Evolutionary conservation across 75 land plant species (phyloP), one percentile per base, ranked within the genome.

Genomic region (Larix kaempferi): DNA sequence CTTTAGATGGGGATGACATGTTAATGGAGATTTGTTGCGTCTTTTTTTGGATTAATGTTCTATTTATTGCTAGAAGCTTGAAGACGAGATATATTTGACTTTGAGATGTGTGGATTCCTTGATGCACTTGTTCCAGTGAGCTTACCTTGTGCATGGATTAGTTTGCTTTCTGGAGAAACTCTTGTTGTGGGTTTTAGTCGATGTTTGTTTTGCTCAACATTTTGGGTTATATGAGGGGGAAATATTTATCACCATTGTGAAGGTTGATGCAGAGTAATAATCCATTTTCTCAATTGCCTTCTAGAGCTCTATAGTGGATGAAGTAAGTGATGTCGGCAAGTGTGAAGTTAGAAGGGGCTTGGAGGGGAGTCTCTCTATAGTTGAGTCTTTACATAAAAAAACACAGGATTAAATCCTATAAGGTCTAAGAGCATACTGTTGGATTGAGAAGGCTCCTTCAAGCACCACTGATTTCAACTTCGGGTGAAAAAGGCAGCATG

Each of bases 81-180:
- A 83, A 79, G 89, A 83, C 81, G 98, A 96, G 56, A 84, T 88
- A 76, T 86, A 88, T 44, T 77, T 94, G 79, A 90, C 85, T 25
- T 12, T 94, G 60, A 78, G 98, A 39, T 89, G 86, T 66, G 95
- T 96, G 63, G 91, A 79, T 98, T 96, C 57, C 99, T 98, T 62
- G 99, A 96, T 96, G 99, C 99, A 62, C 92, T 96, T 65, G 95
- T 96, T 21, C 98, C 98, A 49, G 82, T 96, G 65, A 82, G 82
- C 73, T 79, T 88, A 77, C 93, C 98, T 82, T 61, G 72, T 76
- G 61, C 84, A 66, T 85, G 86, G 85, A 80, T 94, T 67, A 90
- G 76, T 77, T 78, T 96, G 65, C 81, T 88, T 78, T 98, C 99
- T 84, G 99, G 99, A 74, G 98, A 96, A 80, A 96, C 99, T 55